Evolutionary conservation across 2,329 filamentous ascomycete species (phyloP), one percentile per base, ranked within the genome.

Genomic region (Emergomyces pasteurianus): DNA sequence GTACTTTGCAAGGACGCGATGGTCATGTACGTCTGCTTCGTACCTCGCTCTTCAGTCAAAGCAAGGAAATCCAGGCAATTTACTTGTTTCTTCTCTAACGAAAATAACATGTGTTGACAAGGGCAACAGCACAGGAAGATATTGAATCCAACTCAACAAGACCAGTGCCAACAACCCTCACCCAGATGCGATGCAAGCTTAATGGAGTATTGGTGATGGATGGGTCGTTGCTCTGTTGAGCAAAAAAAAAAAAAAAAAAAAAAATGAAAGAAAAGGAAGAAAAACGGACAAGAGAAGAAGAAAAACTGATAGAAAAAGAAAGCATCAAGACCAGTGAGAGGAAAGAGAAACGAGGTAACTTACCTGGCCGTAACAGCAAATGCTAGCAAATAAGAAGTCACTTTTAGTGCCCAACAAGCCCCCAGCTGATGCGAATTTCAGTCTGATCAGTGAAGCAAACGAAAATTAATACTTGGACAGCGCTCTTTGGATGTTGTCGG

Each of bases 341-440:
- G 10, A n/a, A 56, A 43, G 21, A 23, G 18, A 40, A 56, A 46
- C 43, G 34, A 28, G 36, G 38, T 56, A n/a, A 56, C 23, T 43
- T 56, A 3, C 28, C 31, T 18, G 10, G 21, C 10, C 12, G 53
- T n/a, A n/a, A n/a, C 23, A n/a, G 54, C 38, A 43, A 40, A 42
- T 18, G 40, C 38, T 42, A 23, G 54, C 54, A 43, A 43, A 43
- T 9, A 18, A 2, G 10, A 57, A 43, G 36, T 31, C 54, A 26
- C 54, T 57, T 28, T 59, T 53, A 18, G 47, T 59, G 58, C 58
- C 58, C 58, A 59, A 59, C 58, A 34, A 38, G 42, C 10, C 10
- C 26, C 28, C 14, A 21, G 18, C 38, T 34, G 21, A 38, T 40
- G 18, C 2, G 12, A 9, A 43, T 57, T 49, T 59, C 49, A 59